Evolutionary conservation across 2,329 filamentous ascomycete species (phyloP), one percentile per base, ranked within the genome.

Genomic region (Boeremia exigua): DNA sequence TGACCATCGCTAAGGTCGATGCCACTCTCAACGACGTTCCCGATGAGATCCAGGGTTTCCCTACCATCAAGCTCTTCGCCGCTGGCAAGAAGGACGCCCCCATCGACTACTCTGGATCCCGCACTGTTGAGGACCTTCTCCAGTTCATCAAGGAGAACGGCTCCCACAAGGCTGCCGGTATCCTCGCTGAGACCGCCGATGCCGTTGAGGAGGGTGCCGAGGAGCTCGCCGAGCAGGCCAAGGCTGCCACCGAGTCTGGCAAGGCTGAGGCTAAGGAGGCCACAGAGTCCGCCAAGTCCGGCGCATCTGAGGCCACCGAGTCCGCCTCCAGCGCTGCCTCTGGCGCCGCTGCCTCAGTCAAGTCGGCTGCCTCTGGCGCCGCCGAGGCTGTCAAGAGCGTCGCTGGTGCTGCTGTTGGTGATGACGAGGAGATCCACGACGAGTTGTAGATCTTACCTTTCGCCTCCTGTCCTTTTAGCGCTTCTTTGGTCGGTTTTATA

Each of bases 51-150:
- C 86, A 91, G 79, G 95, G 95, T 63, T 99, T 99, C 89, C 95
- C 95, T 54, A 99, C 95, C 77, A 97, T 99, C 86, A 98, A 98
- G 86, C 86, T 99, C 67, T 99, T 87, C 89, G 86, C 91, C 63
- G 95, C 95, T 69, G 93, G 92, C 72, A 84, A 85, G 79, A 99
- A 99, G 88, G 84, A 85, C 73, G 82, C 87, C 67, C 91, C 95
- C 56, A 79, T 97, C 61, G 91, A 92, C 69, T 99, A 97, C 86
- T 85, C 83, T 63, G 95, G 95, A 69, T 86, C 88, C 63, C 92
- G 95, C 72, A 95, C 92, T 51, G 81, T 97, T 53, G 91, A 96
- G 82, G 95, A 98, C 76, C 86, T 99, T 58, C 88, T 91, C 72
- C 85, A 88, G 71, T 99, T 99, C 82, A 86, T 99, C 78, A 88